phyloP scores from a whole-genome alignment of 164 flowering plant species.

The Vitis rupestris region DNA sequence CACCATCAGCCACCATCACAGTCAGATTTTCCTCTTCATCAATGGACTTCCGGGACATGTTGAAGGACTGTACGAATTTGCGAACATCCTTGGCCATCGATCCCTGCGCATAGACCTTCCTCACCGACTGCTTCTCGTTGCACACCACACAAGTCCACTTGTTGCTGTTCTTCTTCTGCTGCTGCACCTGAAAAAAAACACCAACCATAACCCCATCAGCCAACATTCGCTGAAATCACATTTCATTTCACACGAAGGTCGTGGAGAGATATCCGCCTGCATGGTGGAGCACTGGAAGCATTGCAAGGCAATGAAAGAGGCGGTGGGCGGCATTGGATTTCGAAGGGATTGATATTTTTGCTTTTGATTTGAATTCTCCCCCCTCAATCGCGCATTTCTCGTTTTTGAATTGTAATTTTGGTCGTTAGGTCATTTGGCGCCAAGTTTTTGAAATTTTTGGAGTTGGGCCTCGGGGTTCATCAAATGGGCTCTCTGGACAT shows the following conservation, averaged over 20 bases:
- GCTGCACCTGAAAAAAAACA: slow-evolving; percentile 65
- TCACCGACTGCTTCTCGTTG: slow-evolving; percentile 78
- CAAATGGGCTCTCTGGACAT: too few species aligned
- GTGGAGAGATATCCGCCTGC: slow-evolving; percentile 46
- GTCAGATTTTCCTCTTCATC: slow-evolving; percentile 11
- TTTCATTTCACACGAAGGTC: too few species aligned
- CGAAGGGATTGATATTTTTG: too few species aligned
- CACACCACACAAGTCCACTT: slow-evolving; percentile 88
- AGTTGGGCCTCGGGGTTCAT: too few species aligned
- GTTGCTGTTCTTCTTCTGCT: slow-evolving; percentile 86
- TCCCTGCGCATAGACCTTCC: slow-evolving; percentile 60
- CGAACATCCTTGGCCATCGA: slow-evolving; percentile 72
- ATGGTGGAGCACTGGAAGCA: slow-evolving; percentile 78
- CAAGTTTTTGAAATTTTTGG: too few species aligned
- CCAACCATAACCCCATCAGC: background rate
- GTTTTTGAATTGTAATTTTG: too few species aligned
- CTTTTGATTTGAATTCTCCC: too few species aligned
- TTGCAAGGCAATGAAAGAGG: slow-evolving; percentile 60
- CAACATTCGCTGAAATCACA: too few species aligned
- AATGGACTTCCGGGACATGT: slow-evolving; percentile 57
- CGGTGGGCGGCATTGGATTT: background rate
- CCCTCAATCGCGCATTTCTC: too few species aligned
- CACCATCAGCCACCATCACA: background rate
- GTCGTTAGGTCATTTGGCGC: too few species aligned
- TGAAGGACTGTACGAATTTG: slow-evolving; percentile 69